These are phyloP conservation scores for Sechiopsis laciniata DNA, from an alignment of 306 rosid genomes.

Conservation along the genomic window DNA sequence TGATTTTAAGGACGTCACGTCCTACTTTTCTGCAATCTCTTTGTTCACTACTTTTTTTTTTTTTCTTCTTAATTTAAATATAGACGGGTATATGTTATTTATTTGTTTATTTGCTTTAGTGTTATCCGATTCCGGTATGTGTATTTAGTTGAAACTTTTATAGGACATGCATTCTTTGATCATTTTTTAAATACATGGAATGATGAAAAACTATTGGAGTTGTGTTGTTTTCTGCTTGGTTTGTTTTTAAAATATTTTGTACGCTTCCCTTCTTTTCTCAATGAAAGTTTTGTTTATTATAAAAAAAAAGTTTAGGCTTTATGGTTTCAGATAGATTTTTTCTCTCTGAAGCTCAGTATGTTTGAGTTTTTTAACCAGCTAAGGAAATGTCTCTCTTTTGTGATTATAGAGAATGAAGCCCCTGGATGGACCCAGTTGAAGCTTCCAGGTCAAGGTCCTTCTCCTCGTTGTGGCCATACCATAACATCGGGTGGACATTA, in stretches of 20 bases:
- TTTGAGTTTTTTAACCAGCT: slow-evolving; percentile 2
- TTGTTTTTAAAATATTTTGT: not conserved
- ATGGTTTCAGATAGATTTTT: slow-evolving; percentile 1
- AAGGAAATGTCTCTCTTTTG: slow-evolving; percentile 5
- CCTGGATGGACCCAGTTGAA: slow-evolving; percentile 97
- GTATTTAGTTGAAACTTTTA: not conserved
- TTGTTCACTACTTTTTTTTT: not conserved
- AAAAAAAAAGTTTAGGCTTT: not conserved
- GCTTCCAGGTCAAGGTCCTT: slow-evolving; percentile 98
- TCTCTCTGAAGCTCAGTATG: not conserved
- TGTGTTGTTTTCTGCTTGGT: not conserved
- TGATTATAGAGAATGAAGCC: slow-evolving; percentile 78
- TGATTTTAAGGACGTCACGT: slow-evolving; percentile 42
- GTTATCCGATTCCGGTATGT: not conserved
- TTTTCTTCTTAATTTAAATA: not conserved
- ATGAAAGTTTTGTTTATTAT: no score
- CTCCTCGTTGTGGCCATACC: slow-evolving; percentile 89
- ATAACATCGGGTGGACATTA: slow-evolving; percentile 77
- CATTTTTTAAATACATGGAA: slow-evolving; percentile 3
- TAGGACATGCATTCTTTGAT: not conserved
- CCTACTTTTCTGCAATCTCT: slow-evolving; percentile 6
- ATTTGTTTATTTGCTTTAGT: not conserved
- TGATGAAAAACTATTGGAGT: not conserved
- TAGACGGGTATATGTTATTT: not conserved
- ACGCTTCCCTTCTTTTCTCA: no score